phyloP scores from a whole-genome alignment of 805 yeast species.

The Ogataea sp. region DNA sequence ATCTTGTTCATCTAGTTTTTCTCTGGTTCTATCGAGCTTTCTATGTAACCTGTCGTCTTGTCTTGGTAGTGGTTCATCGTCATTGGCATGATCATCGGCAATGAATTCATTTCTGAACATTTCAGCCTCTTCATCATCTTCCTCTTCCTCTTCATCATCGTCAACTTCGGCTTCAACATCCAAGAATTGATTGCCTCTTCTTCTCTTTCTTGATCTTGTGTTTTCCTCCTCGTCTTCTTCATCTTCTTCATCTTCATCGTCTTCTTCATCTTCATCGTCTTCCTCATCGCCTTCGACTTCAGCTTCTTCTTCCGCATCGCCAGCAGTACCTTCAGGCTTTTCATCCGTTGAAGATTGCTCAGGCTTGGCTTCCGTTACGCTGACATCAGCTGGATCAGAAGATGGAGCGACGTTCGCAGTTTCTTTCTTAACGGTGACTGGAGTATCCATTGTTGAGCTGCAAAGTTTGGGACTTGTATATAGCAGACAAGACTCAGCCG shows the following conservation, averaged over 20 bases:
- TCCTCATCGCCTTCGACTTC: slow-evolving; percentile 23
- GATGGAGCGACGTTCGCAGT: neutral
- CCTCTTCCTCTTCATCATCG: slow-evolving; percentile 90
- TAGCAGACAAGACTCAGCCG: no score
- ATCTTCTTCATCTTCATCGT: slow-evolving; percentile 45
- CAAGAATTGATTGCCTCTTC: slow-evolving; percentile 74
- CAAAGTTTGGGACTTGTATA: no score
- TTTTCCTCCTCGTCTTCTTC: slow-evolving; percentile 50
- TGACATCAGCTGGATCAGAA: neutral
- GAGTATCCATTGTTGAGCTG: no score
- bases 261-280: slow-evolving; percentile 37
- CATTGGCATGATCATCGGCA: slow-evolving; percentile 65
- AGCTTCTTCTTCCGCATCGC: slow-evolving; percentile 20
- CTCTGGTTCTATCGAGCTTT: slow-evolving; percentile 76
- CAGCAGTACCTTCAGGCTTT: slow-evolving; percentile 2
- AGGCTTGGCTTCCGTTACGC: neutral
- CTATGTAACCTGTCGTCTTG: slow-evolving; percentile 79
- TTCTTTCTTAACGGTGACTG: neutral
- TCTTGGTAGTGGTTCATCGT: slow-evolving; percentile 36
- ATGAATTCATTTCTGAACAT: slow-evolving; percentile 75
- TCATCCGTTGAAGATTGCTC: neutral
- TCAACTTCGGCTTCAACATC: slow-evolving; percentile 99
- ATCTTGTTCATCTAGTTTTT: slow-evolving; percentile 84
- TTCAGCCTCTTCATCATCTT: slow-evolving; percentile 95
- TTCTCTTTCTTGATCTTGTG: slow-evolving; percentile 38